A percentile compares a stretch with the other conserved stretches of the same genome.
phyloP scores from a whole-genome alignment of 2,329 filamentous ascomycete genomes.

The Alternaria ethzedia region DNA sequence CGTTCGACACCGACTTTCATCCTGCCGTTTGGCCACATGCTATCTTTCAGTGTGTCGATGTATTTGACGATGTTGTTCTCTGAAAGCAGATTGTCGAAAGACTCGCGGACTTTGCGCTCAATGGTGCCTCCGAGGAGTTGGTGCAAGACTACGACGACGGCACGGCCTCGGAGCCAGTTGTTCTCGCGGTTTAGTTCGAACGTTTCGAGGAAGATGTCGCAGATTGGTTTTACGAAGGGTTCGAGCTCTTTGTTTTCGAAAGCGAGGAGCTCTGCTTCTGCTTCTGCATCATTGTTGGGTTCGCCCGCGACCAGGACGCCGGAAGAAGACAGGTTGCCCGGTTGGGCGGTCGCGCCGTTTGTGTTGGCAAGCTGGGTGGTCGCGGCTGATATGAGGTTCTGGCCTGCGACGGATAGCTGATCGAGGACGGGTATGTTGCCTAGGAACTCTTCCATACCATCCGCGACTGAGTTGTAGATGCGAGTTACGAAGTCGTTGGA shows the following conservation, averaged over 20 bases:
- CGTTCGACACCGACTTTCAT: conserved; percentile 61
- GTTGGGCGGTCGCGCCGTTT: conserved; percentile 27
- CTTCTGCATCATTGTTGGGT: conserved; percentile 68
- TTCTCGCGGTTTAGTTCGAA: conserved; percentile 95
- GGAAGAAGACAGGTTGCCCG: conserved; percentile 18
- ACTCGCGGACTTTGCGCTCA: conserved; percentile 91
- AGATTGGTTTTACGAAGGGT: conserved; percentile 98
- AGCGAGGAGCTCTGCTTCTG: conserved; percentile 90
- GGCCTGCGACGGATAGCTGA: conserved; percentile 88
- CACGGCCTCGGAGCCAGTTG: conserved; percentile 94
- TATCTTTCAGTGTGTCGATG: conserved; percentile 73
- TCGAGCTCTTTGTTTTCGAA: conserved; percentile 84
- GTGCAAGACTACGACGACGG: conserved; percentile 94
- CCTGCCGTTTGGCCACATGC: conserved; percentile 79
- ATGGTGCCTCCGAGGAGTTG: conserved; percentile 95
- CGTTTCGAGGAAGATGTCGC: conserved; percentile 93
- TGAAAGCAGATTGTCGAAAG: conserved; percentile 72
- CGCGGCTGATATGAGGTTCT: conserved; percentile 83
- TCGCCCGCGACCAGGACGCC: conserved; percentile 52
- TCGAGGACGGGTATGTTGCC: conserved; percentile 96
- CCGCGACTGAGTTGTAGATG: conserved; percentile 94
- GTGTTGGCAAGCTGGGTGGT: conserved; percentile 57
- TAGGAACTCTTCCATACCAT: conserved; percentile 97
- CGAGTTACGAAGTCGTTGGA: conserved; percentile 83
- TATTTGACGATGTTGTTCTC: conserved; percentile 82